A percentile compares a stretch with the other conserved stretches of the same genome.
Conservation (phyloP, 129 eudicot genomes). For the Ambrosia artemisiifolia region DNA sequence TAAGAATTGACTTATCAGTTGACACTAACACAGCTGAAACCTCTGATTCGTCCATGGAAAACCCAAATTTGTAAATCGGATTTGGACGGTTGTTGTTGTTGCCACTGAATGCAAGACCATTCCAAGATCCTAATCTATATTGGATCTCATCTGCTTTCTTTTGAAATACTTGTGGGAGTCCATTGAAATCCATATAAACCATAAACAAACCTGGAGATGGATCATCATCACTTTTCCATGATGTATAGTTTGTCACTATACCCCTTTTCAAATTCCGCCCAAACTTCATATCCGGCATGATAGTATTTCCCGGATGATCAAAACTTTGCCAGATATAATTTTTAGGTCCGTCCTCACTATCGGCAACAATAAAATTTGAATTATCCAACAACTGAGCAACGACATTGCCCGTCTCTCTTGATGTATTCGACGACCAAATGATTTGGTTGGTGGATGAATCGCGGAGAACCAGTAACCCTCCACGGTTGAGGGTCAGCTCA, state of each 20-base stretch:
- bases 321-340: constrained; percentile 36
- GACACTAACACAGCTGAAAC: constrained; percentile 1
- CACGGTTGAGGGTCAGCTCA: neutral
- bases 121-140: constrained; percentile 40
- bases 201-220: constrained; percentile 24
- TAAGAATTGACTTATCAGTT: neutral
- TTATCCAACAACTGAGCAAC: constrained; percentile 15
- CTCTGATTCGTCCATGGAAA: constrained; percentile 13
- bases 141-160: neutral
- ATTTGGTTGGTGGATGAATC: neutral
- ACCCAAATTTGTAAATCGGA: neutral
- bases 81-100: neutral
- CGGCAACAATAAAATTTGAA: constrained; percentile 22
- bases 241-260: constrained; percentile 5
- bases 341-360: neutral
- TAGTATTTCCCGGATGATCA: constrained; percentile 27
- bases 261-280: constrained; percentile 19
- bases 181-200: constrained; percentile 5
- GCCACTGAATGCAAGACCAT: constrained; percentile 31
- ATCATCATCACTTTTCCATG: constrained; percentile 28
- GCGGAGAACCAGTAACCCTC: constrained; percentile 16
- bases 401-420: neutral
- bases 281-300: constrained; percentile 30
- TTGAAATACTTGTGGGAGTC: constrained; percentile 19
- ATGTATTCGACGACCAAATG: constrained; percentile 21